Percentiles rank a stretch among this genome's conserved stretches.
phyloP scores from a whole-genome alignment of 2,329 filamentous ascomycete species.

The Xylaria sp. region DNA sequence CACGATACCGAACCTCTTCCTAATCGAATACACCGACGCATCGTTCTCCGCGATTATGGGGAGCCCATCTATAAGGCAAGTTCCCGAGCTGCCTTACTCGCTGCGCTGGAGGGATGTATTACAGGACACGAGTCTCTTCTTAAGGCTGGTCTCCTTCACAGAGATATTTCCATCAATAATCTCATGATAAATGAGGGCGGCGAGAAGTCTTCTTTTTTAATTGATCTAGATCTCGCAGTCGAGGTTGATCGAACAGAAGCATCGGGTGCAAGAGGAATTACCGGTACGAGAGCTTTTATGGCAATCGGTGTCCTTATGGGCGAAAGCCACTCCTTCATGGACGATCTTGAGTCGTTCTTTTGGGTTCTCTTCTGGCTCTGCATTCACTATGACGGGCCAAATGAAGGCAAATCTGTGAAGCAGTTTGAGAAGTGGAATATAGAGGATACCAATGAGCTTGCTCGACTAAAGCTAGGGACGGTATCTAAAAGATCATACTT shows the following conservation, averaged over 20 bases:
- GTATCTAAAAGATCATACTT: neutral
- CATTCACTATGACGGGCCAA: neutral
- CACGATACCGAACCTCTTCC: constrained; percentile 15
- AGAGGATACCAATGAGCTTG: neutral
- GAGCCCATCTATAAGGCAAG: constrained; percentile 46
- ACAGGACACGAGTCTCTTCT: constrained; percentile 41
- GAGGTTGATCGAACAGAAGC: constrained; percentile 37
- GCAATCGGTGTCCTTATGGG: constrained; percentile 13
- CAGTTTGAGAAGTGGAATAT: constrained; percentile 6
- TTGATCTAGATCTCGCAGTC: constrained; percentile 34
- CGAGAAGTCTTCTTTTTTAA: constrained; percentile 40
- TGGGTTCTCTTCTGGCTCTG: constrained; percentile 19
- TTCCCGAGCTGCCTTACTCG: constrained; percentile 42
- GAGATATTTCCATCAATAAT: constrained; percentile 49
- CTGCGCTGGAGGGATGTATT: constrained; percentile 44
- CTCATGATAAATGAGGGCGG: constrained; percentile 49
- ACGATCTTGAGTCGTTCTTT: constrained; percentile 20
- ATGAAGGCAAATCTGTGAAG: neutral
- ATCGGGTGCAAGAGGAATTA: constrained; percentile 45
- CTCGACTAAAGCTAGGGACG: neutral
- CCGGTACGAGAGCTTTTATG: constrained; percentile 33
- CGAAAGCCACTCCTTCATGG: constrained; percentile 8
- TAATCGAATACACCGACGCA: constrained; percentile 47
- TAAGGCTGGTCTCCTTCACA: constrained; percentile 44
- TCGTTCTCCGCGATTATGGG: constrained; percentile 46